Evolutionary conservation across 345 rosid genomes (phyloP).

Genomic region (Salix dunnii): DNA sequence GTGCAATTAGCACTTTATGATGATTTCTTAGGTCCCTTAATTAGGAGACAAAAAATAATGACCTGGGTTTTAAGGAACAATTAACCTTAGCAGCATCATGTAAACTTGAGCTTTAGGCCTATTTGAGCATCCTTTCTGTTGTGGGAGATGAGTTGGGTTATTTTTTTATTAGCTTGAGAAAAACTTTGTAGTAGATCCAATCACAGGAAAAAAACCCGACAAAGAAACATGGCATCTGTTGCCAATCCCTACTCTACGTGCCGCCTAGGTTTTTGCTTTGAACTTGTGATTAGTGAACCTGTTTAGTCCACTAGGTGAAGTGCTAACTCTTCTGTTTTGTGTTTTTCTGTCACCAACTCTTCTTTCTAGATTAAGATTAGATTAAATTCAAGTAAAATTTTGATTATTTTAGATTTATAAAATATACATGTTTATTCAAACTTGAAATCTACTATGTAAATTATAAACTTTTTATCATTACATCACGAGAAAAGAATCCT

Average conservation of each 20-base stretch:
- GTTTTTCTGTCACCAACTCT: neutral
- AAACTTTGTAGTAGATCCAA: neutral
- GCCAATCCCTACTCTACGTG: neutral
- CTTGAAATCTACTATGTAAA: too few species aligned
- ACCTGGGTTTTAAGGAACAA: neutral
- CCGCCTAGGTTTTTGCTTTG: neutral
- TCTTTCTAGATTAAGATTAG: too few species aligned
- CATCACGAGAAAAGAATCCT: neutral
- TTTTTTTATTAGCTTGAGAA: neutral
- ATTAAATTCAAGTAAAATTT: too few species aligned
- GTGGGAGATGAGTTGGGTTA: neutral
- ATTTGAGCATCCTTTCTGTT: neutral
- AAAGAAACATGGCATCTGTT: neutral
- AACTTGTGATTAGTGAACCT: neutral
- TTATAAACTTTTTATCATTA: too few species aligned
- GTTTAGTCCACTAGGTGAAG: too few species aligned
- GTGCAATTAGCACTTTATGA: neutral
- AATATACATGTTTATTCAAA: too few species aligned
- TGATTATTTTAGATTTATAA: too few species aligned
- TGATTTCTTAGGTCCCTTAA: neutral
- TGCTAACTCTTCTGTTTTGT: neutral
- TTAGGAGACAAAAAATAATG: neutral
- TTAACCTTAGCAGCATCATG: neutral
- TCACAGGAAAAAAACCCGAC: neutral
- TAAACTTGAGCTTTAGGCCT: neutral